Evolutionary conservation across 257 asterid species (phyloP).

Genomic region (Ajuga chamaepitys): DNA sequence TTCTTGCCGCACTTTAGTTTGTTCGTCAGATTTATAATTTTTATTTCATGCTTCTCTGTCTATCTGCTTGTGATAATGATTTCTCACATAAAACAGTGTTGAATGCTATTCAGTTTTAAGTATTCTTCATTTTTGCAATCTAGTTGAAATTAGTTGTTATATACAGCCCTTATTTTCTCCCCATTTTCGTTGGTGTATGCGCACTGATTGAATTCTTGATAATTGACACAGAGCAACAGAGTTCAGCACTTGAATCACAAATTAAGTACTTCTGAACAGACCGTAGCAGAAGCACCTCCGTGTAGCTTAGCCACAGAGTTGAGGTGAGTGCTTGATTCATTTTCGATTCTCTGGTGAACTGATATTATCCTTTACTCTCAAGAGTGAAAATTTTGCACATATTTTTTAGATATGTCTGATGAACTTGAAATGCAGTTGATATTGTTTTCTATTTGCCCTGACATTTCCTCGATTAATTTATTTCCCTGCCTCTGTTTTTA

Average conservation of each 20-base stretch:
- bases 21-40: background rate
- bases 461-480: background rate
- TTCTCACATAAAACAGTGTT: too few relatives aligned
- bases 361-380: too few relatives aligned
- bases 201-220: background rate
- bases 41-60: background rate
- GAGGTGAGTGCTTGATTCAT: conserved; percentile 28
- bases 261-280: conserved; percentile 24
- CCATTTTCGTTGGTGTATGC: too few relatives aligned
- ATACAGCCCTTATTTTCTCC: too few relatives aligned
- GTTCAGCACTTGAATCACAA: conserved; percentile 29
- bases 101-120: too few relatives aligned
- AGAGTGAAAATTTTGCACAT: too few relatives aligned
- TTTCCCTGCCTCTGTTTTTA: background rate
- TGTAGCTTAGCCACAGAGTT: conserved; percentile 26
- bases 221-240: conserved; percentile 36
- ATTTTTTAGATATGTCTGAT: background rate
- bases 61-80: too few relatives aligned
- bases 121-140: background rate
- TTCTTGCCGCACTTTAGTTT: background rate
- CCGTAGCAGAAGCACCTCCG: conserved; percentile 24
- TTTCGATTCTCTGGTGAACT: background rate
- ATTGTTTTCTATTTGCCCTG: background rate
- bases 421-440: background rate
- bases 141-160: background rate